phyloP scores from a whole-genome alignment of 306 rosid species.

The Acacia confusa region DNA sequence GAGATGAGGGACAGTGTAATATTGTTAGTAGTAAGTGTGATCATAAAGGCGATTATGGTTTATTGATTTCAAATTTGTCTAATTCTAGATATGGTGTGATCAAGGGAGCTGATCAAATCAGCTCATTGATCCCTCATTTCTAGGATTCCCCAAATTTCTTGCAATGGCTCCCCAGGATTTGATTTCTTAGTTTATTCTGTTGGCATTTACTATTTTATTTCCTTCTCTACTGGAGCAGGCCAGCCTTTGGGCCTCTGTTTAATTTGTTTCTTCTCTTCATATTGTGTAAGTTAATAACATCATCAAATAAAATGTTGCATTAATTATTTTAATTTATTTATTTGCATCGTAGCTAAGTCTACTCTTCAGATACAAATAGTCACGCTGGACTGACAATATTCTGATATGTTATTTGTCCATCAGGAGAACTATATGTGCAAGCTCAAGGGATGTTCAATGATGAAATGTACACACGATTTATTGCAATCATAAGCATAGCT shows the following conservation, averaged over 20 bases:
- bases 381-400: conserved; percentile 24
- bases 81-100: not conserved
- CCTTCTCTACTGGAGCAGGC: not conserved
- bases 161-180: not conserved
- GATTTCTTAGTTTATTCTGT: not conserved
- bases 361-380: conserved; percentile 30
- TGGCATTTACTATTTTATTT: not conserved
- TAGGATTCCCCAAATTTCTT: not conserved
- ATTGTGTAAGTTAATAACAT: not conserved
- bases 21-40: not conserved
- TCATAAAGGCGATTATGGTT: not conserved
- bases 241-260: not conserved
- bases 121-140: not conserved
- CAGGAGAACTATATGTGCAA: conserved; percentile 92
- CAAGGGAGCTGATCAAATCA: not conserved
- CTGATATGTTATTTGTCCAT: conserved; percentile 29
- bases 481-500: conserved; percentile 64
- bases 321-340: not conserved
- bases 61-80: not conserved
- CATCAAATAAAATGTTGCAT: not conserved
- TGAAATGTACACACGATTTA: conserved; percentile 64
- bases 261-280: not conserved
- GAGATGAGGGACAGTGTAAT: not conserved
- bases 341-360: conserved; percentile 13
- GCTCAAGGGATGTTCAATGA: conserved; percentile 78